Evolutionary conservation across 1,284 basidiomycete species (phyloP).

Genomic region (Marasmius fiardii): DNA sequence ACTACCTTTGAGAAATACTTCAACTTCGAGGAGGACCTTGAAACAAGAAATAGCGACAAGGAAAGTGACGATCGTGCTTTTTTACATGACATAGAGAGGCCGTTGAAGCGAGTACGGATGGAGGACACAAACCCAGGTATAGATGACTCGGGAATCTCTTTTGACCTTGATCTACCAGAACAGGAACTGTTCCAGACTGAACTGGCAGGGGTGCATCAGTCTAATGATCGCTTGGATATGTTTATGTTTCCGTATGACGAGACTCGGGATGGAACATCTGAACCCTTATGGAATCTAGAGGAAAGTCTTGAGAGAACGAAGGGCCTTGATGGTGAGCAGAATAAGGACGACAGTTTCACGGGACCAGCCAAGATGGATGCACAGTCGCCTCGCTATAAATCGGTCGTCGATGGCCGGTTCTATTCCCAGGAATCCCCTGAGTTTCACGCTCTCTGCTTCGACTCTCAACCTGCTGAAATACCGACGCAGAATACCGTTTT

Average conservation of each 20-base stretch:
- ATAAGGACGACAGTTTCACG: background rate
- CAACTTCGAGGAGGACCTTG: background rate
- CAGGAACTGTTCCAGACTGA: background rate
- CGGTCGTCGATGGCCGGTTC: conserved; percentile 9
- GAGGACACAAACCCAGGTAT: background rate
- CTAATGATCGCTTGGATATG: background rate
- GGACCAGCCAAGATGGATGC: background rate
- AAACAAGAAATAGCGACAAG: conserved; percentile 14
- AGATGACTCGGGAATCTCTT: background rate
- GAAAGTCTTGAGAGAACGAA: background rate
- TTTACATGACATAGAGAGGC: conserved; percentile 2
- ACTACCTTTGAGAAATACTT: background rate
- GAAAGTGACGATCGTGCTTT: conserved; percentile 8
- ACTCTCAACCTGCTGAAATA: conserved; percentile 11
- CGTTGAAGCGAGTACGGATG: conserved; percentile 13
- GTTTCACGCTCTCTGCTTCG: conserved; percentile 18
- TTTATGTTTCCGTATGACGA: conserved; percentile 4
- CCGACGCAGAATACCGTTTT: too few species aligned
- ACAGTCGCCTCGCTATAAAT: background rate
- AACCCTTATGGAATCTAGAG: background rate
- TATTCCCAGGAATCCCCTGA: background rate
- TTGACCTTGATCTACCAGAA: background rate
- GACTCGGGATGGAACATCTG: background rate
- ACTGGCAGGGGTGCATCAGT: background rate
- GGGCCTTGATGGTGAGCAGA: too few species aligned